phyloP scores from a whole-genome alignment of 2,329 filamentous ascomycete genomes.

The Fusarium palustre region DNA sequence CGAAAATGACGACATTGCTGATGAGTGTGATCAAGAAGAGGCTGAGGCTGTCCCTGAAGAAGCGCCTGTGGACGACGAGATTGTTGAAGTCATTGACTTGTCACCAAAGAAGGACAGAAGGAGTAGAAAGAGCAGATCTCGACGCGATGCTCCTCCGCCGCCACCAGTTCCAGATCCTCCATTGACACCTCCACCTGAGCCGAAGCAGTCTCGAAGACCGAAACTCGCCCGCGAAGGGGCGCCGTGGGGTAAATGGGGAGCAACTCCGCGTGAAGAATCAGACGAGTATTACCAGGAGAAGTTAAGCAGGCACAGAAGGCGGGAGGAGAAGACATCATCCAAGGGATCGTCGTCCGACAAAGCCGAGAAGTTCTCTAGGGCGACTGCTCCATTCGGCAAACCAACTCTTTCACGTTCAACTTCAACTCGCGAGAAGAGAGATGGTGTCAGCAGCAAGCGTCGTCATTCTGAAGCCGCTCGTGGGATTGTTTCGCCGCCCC shows the following conservation, averaged over 20 bases:
- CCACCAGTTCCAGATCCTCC: slow-evolving; percentile 60
- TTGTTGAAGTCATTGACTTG: slow-evolving; percentile 64
- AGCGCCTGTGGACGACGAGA: slow-evolving; percentile 28
- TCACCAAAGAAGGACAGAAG: slow-evolving; percentile 59
- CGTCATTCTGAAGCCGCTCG: slow-evolving; percentile 75
- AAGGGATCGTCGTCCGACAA: slow-evolving; percentile 82
- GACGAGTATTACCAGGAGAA: slow-evolving; percentile 70
- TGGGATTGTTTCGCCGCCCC: slow-evolving; percentile 77
- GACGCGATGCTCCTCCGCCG: slow-evolving; percentile 53
- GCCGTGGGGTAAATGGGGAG: slow-evolving; percentile 82
- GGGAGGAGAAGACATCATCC: slow-evolving; percentile 71
- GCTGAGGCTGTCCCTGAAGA: slow-evolving; percentile 46
- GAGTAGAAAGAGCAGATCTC: slow-evolving; percentile 56
- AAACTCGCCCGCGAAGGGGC: slow-evolving; percentile 78
- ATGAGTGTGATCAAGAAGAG: slow-evolving; percentile 47
- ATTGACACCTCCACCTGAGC: slow-evolving; percentile 64
- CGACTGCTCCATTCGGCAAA: slow-evolving; percentile 73
- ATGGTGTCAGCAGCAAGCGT: slow-evolving; percentile 67
- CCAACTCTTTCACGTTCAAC: slow-evolving; percentile 76
- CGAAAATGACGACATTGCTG: slow-evolving; percentile 23
- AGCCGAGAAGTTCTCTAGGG: slow-evolving; percentile 65
- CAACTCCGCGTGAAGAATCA: slow-evolving; percentile 57
- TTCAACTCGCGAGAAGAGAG: slow-evolving; percentile 73
- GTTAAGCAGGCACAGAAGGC: slow-evolving; percentile 67
- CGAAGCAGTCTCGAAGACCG: slow-evolving; percentile 73